Conservation (phyloP, 176 grass and related monocot genomes). For the Tillandsia leiboldiana region DNA sequence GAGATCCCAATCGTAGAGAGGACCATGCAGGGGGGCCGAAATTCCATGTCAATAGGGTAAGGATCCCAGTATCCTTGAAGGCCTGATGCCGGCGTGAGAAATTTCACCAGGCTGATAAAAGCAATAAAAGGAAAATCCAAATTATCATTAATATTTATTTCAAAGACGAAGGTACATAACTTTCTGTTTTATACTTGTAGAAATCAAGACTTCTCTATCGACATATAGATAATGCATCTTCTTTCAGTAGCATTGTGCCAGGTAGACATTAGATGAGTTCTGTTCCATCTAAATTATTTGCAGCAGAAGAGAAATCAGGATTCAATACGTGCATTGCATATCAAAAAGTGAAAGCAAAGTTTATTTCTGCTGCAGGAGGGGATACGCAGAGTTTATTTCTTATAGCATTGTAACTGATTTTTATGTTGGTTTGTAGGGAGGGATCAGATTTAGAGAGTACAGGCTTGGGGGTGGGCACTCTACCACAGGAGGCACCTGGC, state of each 20-base stretch:
- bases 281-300: background rate
- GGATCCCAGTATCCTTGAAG: constrained; percentile 96
- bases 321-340: background rate
- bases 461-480: no score
- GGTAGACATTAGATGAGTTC: no score
- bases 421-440: no score
- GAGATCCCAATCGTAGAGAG: constrained; percentile 92
- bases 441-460: no score
- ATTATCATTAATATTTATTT: background rate
- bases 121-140: background rate
- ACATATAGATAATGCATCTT: no score
- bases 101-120: constrained; percentile 69
- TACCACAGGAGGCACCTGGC: no score
- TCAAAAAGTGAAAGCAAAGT: background rate
- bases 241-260: no score
- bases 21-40: constrained; percentile 87
- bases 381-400: no score
- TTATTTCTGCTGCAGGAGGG: no score
- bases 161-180: background rate
- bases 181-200: no score
- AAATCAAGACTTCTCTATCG: no score
- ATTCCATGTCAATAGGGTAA: constrained; percentile 97
- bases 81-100: constrained; percentile 82
- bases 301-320: background rate
- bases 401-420: no score